Evolutionary conservation across 192 early-diverging fungal genomes (phyloP), one percentile per base, ranked within the genome.

Genomic region (Backusella australiensis): DNA sequence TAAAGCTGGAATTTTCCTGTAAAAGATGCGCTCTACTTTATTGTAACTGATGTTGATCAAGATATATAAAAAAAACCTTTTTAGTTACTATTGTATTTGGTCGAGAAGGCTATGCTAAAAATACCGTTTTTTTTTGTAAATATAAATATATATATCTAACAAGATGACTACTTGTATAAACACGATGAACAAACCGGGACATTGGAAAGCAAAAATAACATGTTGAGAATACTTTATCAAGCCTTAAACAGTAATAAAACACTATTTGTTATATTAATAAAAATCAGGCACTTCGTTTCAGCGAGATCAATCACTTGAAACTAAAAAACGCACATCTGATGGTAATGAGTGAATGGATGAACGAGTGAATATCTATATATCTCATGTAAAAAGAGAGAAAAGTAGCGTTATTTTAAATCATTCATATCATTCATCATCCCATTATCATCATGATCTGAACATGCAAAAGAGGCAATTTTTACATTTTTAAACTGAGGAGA

Each of bases 401-500:
- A 56, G 1, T 23, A 56, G 53, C 21, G 53, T 56, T 56, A 23
- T 56, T 53, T 56, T n/a, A 56, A 26, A 56, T 56, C 17, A 49
- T 49, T 6, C 53, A 56, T 56, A 23, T 56, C 53, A 53, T 53
- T 53, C 49, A 23, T 26, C 53, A 56, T 26, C 19, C 21, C 53
- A 56, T 56, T 23, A 56, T 56, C 19, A 56, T 19, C 49, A 53
- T 53, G 49, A 23, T 23, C 53, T 23, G 21, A 23, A 44, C 15
- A 44, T 56, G 53, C 53, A 26, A 56, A 56, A 23, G 53, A 56
- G 53, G 53, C 21, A 56, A 56, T 56, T 26, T 56, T 56, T 56
- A 56, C 53, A 56, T 49, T 56, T 56, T 56, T 21, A 56, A 56
- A 56, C 23, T 56, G 53, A 56, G 53, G 53, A 56, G 53, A 56